A percentile compares a stretch with the other conserved stretches of the same genome.
These are phyloP conservation scores for Xylaria sp. DNA, from an alignment of 2,329 filamentous ascomycete species.

Conservation along the genomic window DNA sequence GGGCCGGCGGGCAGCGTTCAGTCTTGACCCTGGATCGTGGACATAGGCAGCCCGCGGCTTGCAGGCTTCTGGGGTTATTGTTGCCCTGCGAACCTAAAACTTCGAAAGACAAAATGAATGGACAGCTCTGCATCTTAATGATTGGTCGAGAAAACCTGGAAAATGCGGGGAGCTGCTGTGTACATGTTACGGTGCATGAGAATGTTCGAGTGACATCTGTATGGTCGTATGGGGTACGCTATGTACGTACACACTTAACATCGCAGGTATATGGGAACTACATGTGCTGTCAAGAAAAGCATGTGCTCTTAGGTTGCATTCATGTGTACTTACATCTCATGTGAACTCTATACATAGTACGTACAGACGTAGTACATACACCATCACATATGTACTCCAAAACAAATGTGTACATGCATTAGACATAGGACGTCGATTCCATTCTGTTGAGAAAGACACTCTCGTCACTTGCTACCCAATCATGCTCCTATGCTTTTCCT, in stretches of 20 bases:
- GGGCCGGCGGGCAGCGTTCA: conserved; percentile 8
- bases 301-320: too few relatives aligned
- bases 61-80: background rate
- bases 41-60: background rate
- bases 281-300: too few relatives aligned
- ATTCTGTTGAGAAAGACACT: background rate
- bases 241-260: too few relatives aligned
- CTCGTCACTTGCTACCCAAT: conserved; percentile 1
- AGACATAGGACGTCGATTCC: too few relatives aligned
- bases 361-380: background rate
- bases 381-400: background rate
- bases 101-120: background rate
- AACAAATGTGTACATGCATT: too few relatives aligned
- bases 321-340: too few relatives aligned
- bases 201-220: background rate
- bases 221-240: background rate
- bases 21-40: background rate
- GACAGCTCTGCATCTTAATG: background rate
- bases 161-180: background rate
- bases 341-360: background rate
- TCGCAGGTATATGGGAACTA: too few relatives aligned
- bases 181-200: background rate
- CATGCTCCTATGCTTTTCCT: conserved; percentile 2
- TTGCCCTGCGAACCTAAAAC: background rate
- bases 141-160: background rate